Evolutionary conservation across 306 rosid species (phyloP).

Genomic region (Luffa aegyptiaca): DNA sequence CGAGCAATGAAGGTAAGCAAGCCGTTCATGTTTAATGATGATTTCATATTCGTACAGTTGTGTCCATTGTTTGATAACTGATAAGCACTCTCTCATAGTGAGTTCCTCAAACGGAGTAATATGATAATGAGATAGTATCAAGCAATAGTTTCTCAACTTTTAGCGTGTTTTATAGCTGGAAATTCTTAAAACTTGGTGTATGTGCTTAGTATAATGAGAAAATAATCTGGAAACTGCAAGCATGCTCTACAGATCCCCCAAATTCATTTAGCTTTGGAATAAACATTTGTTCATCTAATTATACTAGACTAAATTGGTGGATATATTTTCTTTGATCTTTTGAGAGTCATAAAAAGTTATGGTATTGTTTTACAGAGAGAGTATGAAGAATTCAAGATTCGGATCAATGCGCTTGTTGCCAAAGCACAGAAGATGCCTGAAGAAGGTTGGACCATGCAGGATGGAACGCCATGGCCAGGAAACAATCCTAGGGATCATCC

Average conservation of each 20-base stretch:
- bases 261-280: neutral
- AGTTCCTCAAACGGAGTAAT: neutral
- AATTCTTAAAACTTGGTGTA: neutral
- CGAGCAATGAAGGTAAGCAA: constrained; percentile 83
- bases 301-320: neutral
- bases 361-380: constrained; percentile 61
- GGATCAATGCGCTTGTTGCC: constrained; percentile 85
- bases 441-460: constrained; percentile 99
- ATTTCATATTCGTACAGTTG: neutral
- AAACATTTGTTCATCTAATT: neutral
- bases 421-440: constrained; percentile 98
- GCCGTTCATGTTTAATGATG: neutral
- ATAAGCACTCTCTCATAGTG: neutral
- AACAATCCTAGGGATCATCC: constrained; percentile 99
- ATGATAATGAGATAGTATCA: neutral
- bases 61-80: neutral
- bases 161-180: neutral
- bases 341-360: neutral
- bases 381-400: constrained; percentile 91
- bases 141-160: neutral
- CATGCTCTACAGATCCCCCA: neutral
- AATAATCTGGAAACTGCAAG: neutral
- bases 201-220: neutral
- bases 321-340: neutral
- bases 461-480: constrained; percentile 99